Evolutionary conservation across 169 alveolate species (phyloP), one percentile per base, ranked within the genome.

Genomic region (Plasmodium knowlesi): DNA sequence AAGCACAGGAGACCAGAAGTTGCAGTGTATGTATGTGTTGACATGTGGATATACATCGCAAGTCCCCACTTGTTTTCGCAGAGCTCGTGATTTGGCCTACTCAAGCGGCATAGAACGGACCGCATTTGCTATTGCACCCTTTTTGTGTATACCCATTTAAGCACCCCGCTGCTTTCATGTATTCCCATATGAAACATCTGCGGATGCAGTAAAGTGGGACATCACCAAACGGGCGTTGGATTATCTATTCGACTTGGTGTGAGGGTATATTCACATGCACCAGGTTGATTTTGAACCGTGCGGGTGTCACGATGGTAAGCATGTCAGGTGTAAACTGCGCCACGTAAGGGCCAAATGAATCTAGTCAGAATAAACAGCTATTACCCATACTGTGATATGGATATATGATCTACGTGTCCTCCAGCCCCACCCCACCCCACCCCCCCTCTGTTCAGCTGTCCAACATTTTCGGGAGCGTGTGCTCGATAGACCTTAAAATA

Each of bases 391-490:
- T 61, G 70, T 30, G 25, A 41, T 14, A 19, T 16, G 28, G 70
- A 41, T 70, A 53, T 16, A 54, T 34, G 57, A 22, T 30, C n/a
- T n/a, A 16, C 34, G 22, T 5, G 25, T 5, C 54, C 46, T n/a
- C n/a, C n/a, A n/a, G n/a, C n/a, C n/a, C n/a, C n/a, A n/a, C n/a
- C n/a, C n/a, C n/a, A n/a, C n/a, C n/a, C n/a, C n/a, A n/a, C n/a
- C n/a, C n/a, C n/a, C n/a, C 19, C 37, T 53, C 34, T 28, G n/a
- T 34, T 43, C 92, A 96, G 98, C 93, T 96, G 93, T 94, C 98
- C 43, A 95, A 93, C 92, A 92, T 96, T 22, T 96, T 96, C 79
- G 98, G 98, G 61, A 95, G 95, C 78, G 96, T 96, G 54, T 95
- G 97, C 76, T 83, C 97, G 30, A 78, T 96, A 57, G 97, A 95